These are phyloP conservation scores for Rhodotorula sp. DNA, from an alignment of 1,284 basidiomycete species.

Conservation along the genomic window DNA sequence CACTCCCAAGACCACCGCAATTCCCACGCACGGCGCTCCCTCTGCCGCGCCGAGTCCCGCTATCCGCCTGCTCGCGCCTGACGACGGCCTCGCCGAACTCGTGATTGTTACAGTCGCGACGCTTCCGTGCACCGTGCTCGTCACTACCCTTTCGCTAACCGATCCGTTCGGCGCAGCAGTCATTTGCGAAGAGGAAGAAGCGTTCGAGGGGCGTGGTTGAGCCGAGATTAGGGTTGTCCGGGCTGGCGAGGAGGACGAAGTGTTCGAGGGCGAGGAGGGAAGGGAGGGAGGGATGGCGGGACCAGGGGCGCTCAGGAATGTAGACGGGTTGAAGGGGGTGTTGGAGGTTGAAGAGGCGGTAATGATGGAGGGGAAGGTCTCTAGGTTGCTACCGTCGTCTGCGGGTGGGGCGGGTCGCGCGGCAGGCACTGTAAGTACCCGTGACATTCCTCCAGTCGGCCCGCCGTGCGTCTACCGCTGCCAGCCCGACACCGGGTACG, in stretches of 20 bases:
- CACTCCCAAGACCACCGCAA: neutral
- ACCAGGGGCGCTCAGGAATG: slow-evolving; percentile 1
- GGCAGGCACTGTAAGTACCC: too few relatives aligned
- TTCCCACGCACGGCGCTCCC: neutral
- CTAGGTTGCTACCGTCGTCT: slow-evolving; percentile 14
- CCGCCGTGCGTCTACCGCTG: too few relatives aligned
- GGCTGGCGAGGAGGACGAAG: neutral
- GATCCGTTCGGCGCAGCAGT: neutral
- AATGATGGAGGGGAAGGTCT: slow-evolving; percentile 26
- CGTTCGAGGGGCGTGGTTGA: too few relatives aligned
- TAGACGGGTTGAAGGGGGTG: slow-evolving; percentile 5
- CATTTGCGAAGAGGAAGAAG: neutral
- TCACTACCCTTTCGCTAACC: neutral
- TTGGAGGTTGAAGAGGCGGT: neutral
- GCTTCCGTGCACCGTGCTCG: slow-evolving; percentile 11
- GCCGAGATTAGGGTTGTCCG: slow-evolving; percentile 24
- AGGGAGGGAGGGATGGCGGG: slow-evolving; percentile 9
- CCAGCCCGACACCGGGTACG: neutral
- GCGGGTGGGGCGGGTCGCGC: neutral
- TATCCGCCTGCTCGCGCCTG: neutral
- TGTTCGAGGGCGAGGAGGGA: neutral
- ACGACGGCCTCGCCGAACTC: neutral
- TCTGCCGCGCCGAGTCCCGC: neutral
- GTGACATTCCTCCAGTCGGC: too few relatives aligned
- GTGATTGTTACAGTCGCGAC: slow-evolving; percentile 18